A percentile compares a stretch with the other conserved stretches of the same genome.
Conservation (phyloP, 352 stramenopile genomes). For the Phytophthora pluvialis region DNA sequence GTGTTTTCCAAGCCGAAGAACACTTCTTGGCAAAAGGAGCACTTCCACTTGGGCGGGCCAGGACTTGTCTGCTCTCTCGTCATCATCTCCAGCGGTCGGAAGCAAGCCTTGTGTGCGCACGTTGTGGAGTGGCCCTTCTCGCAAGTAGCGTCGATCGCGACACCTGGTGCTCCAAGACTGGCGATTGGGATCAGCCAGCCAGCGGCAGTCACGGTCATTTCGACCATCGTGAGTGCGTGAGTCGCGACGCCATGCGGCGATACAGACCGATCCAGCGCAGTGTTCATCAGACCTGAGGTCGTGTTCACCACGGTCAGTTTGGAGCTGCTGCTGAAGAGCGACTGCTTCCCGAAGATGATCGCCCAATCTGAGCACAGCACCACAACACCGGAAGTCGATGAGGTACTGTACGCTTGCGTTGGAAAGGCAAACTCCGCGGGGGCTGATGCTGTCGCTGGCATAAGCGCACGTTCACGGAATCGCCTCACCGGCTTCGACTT, state of each 20-base stretch:
- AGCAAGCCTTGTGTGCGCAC: conserved; percentile 45
- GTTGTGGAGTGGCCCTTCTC: conserved; percentile 55
- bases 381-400: conserved; percentile 36
- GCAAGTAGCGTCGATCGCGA: conserved; percentile 50
- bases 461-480: conserved; percentile 29
- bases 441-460: conserved; percentile 3
- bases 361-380: conserved; percentile 72
- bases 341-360: conserved; percentile 68
- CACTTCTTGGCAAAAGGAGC: conserved; percentile 58
- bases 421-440: conserved; percentile 50
- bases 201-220: conserved; percentile 42
- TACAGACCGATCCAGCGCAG: conserved; percentile 21
- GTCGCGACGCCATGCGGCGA: background rate
- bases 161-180: conserved; percentile 10
- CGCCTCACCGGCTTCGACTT: conserved; percentile 29
- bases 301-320: conserved; percentile 56
- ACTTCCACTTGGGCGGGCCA: conserved; percentile 50
- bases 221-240: conserved; percentile 26
- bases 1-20: conserved; percentile 60
- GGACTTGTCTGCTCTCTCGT: background rate
- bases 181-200: conserved; percentile 59
- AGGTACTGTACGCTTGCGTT: conserved; percentile 16
- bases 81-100: conserved; percentile 30
- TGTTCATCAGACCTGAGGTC: conserved; percentile 51
- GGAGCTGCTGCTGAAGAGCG: conserved; percentile 49